A percentile compares a stretch with the other conserved stretches of the same genome.
Evolutionary conservation across 106 monocot species (phyloP).

Genomic region (Phalaenopsis equestris): DNA sequence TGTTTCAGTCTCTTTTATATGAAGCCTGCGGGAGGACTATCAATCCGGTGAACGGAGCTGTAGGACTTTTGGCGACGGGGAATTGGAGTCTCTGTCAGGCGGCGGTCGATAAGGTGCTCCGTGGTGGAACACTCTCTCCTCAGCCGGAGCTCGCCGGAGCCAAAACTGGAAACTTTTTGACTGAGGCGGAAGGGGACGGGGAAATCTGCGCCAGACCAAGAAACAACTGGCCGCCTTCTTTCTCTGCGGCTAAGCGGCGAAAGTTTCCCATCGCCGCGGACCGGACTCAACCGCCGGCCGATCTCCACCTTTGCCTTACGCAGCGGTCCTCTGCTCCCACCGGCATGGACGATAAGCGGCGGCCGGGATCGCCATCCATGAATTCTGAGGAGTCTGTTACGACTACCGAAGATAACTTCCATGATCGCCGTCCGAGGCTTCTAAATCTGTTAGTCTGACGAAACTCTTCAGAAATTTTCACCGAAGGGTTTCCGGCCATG

Average conservation of each 20-base stretch:
- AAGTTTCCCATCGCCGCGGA: not conserved
- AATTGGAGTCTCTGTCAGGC: conserved; percentile 69
- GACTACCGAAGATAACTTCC: conserved; percentile 34
- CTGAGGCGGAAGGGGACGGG: not conserved
- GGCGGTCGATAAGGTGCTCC: conserved; percentile 61
- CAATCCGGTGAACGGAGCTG: conserved; percentile 72
- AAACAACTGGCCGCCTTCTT: conserved; percentile 6
- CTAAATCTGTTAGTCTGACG: conserved; percentile 39
- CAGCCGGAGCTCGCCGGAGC: conserved; percentile 14
- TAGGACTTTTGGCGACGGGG: conserved; percentile 54
- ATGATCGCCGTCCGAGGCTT: conserved; percentile 24
- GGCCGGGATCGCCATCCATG: conserved; percentile 53
- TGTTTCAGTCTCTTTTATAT: conserved; percentile 41
- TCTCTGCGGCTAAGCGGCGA: conserved; percentile 25
- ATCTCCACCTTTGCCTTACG: conserved; percentile 47
- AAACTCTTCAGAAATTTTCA: not conserved
- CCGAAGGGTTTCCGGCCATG: not conserved
- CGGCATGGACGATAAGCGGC: conserved; percentile 9
- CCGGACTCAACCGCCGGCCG: conserved; percentile 11
- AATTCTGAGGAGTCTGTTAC: conserved; percentile 59
- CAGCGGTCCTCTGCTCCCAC: conserved; percentile 8
- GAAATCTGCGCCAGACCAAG: not conserved
- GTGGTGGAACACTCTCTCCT: conserved; percentile 31
- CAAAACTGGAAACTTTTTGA: not conserved
- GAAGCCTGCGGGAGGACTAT: conserved; percentile 60